Evolutionary conservation across 2,329 filamentous ascomycete genomes (phyloP), one percentile per base, ranked within the genome.

Genomic region (Scytalidium sp.): DNA sequence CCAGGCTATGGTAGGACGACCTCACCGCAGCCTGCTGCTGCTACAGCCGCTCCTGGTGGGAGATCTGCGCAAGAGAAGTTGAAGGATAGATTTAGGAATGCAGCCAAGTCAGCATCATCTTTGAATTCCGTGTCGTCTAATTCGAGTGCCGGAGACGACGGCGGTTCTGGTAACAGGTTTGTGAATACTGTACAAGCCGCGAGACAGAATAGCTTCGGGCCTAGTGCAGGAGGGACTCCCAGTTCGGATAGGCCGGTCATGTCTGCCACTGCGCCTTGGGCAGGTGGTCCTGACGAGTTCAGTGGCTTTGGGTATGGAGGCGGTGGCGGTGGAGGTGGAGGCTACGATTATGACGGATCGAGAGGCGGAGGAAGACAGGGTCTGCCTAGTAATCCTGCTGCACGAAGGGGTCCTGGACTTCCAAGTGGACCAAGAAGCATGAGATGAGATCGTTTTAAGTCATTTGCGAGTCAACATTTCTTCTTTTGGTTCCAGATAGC

Each of bases 11-110:
- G 64, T 55, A 63, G 66, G 60, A 55, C 61, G 56, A 60, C 55
- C 62, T 51, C 27, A 66, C 64, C 45, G 59, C 70, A 45, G 32
- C 32, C 32, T 36, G 32, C 32, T 36, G 5, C 32, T 36, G 25
- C 25, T 27, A 7, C 25, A 7, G 25, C 25, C 13, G 25, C 7
- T 27, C 5, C 11, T 36, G 63, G 63, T 36, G 72, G 75, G 2
- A 75, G 75, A 27, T 83, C 84, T 19, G 90, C 90, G 45, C 89
- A 95, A 70, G 89, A 96, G 60, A 78, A 89, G 58, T 73, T 97
- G 59, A 89, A 90, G 64, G 89, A 91, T 61, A 75, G 89, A 54
- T 71, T 96, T 42, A 90, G 90, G 77, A 83, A 79, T 56, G 80
- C 79, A 41, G 73, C 74, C 43, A 85, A 82, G 56, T 81, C 83